Percentiles rank a stretch among this genome's conserved stretches.
Conservation (phyloP, 2,329 filamentous ascomycete genomes). For the Colletotrichum siamense region DNA sequence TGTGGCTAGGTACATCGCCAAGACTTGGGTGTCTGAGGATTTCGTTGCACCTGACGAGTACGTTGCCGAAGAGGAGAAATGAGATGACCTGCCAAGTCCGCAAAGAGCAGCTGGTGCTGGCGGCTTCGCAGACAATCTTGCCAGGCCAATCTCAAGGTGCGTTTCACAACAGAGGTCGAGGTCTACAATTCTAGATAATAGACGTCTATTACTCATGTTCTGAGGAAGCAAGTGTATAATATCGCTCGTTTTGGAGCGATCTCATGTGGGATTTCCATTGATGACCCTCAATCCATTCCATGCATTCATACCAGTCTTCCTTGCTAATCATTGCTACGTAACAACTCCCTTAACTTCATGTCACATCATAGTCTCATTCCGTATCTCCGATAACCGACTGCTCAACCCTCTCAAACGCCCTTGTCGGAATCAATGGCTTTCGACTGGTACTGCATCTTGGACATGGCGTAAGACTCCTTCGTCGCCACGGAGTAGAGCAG, state of each 20-base stretch:
- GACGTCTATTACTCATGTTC: neutral
- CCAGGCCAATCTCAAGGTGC: rapidly evolving
- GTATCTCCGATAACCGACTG: rapidly evolving
- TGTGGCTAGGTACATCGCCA: slow-evolving; percentile 44
- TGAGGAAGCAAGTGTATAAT: neutral
- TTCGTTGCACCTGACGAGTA: slow-evolving; percentile 41
- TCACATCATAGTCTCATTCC: neutral
- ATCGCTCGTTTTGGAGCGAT: neutral
- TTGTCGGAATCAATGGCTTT: neutral
- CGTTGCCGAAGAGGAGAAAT: slow-evolving; percentile 32
- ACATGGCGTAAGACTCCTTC: neutral
- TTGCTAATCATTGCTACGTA: neutral
- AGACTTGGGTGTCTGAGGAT: slow-evolving; percentile 39
- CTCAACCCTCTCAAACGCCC: neutral
- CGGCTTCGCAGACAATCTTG: neutral
- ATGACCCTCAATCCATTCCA: neutral
- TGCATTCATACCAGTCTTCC: neutral
- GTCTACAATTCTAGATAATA: neutral
- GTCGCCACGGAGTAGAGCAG: neutral
- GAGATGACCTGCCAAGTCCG: neutral
- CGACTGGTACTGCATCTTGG: neutral
- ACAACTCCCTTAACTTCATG: neutral
- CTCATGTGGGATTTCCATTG: neutral
- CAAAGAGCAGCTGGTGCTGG: neutral
- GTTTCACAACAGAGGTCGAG: neutral